Evolutionary conservation across 371 early-diverging fungal genomes (phyloP), one percentile per base, ranked within the genome.

Genomic region (Rhizomucor miehei): DNA sequence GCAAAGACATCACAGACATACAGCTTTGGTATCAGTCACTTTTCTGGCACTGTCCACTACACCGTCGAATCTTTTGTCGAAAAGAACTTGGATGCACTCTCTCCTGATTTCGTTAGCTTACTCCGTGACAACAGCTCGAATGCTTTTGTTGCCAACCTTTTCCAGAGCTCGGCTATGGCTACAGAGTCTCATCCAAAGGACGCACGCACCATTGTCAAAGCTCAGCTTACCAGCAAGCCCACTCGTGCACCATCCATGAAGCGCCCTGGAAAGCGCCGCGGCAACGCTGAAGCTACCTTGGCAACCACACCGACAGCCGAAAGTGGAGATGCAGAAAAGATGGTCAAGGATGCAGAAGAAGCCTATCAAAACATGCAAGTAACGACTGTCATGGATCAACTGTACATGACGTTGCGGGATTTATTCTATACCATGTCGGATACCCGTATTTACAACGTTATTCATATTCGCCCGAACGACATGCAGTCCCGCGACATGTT

Each of bases 381-480:
- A 17, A 80, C 79, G 19, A 87, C 90, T 1, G 84, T 86, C 41
- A 59, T 86, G 44, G 81, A 82, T 43, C 87, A 91, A 41, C 66
- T 92, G 9, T 77, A 80, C 58, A 69, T 69, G 48, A 85, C 89
- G 0, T 59, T 91, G 1, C 79, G 83, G 23, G 88, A 90, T 56
- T 58, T 92, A 12, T 78, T 86, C 40, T 73, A 73, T 19, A 84
- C 89, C 3, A 81, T 89, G 55, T 69, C 78, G 14, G 91, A 91
- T 52, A 92, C 96, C 0, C 84, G 86, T 43, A 75, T 91, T 14
- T 96, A 95, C 90, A 89, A 89, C 59, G 68, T 95, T 48, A 76
- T 92, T 63, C 91, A 91, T 70, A 72, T 97, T 50, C 80, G 85
- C 41, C 89, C 91, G 5, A 88, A 89, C 52, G 89, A 89, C 65